Evolutionary conservation across 768 basidiomycete species (phyloP).

Genomic region (Strobilomyces confusus): DNA sequence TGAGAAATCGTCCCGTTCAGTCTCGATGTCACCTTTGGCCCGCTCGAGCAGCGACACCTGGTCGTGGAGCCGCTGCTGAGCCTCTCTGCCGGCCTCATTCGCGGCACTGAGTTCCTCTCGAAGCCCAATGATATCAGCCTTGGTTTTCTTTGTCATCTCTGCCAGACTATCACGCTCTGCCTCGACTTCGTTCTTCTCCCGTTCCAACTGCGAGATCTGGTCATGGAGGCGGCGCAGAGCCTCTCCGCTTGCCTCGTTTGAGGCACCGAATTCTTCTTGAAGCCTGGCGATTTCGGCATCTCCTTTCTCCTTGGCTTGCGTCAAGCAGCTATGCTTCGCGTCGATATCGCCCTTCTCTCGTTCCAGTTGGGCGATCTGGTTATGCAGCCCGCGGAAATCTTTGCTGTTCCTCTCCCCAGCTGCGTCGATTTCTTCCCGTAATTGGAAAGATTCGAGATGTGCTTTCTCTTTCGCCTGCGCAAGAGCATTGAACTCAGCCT

Average conservation of each 20-base stretch:
- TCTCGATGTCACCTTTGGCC: constrained; percentile 58
- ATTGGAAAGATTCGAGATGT: not conserved
- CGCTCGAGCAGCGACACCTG: constrained; percentile 9
- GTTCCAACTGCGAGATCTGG: constrained; percentile 11
- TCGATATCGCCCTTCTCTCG: not conserved
- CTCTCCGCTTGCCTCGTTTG: constrained; percentile 39
- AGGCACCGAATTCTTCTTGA: constrained; percentile 41
- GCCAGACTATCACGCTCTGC: constrained; percentile 30
- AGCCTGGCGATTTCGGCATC: constrained; percentile 28
- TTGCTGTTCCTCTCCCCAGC: not conserved
- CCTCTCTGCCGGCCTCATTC: constrained; percentile 37
- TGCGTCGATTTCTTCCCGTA: not conserved
- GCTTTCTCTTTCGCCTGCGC: not conserved
- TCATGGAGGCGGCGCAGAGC: constrained; percentile 27
- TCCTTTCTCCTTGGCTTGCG: constrained; percentile 7
- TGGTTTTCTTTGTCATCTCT: constrained; percentile 39
- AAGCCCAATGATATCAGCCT: constrained; percentile 28
- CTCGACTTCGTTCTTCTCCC: constrained; percentile 55
- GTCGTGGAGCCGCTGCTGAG: constrained; percentile 28
- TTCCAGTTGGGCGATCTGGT: not conserved
- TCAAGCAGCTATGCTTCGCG: not conserved
- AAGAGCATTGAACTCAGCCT: constrained; percentile 12
- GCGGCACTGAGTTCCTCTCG: constrained; percentile 42
- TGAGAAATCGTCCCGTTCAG: constrained; percentile 27
- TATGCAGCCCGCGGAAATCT: not conserved